Percentiles rank a stretch among this genome's conserved stretches.
Conservation (phyloP, 2,329 filamentous ascomycete species). For the Fusarium nodosum region DNA sequence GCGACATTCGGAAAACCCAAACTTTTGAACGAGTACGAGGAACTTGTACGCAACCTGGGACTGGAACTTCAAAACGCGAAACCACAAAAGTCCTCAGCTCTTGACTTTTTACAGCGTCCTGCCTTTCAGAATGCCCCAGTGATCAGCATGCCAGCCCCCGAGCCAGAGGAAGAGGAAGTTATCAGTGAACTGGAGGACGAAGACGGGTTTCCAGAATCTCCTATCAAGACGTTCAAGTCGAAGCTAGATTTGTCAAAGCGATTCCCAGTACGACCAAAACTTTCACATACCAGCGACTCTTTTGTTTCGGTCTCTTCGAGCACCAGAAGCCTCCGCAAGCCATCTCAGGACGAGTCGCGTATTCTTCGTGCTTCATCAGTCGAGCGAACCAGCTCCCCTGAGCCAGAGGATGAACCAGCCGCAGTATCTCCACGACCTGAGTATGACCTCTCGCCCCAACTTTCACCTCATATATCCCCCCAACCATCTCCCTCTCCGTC, state of each 20-base stretch:
- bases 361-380: conserved; percentile 40
- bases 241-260: conserved; percentile 37
- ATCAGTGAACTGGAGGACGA: conserved; percentile 68
- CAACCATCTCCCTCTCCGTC: conserved; percentile 13
- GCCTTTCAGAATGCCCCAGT: neutral
- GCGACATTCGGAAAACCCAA: conserved; percentile 36
- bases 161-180: conserved; percentile 52
- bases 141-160: conserved; percentile 12
- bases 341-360: conserved; percentile 39
- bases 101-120: conserved; percentile 45
- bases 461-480: conserved; percentile 21
- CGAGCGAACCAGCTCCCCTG: conserved; percentile 38
- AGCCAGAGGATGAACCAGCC: conserved; percentile 39
- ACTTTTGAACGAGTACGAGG: conserved; percentile 60
- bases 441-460: conserved; percentile 23
- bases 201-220: conserved; percentile 36
- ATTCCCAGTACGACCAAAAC: conserved; percentile 49
- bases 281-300: conserved; percentile 45
- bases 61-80: conserved; percentile 56
- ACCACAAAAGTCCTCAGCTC: conserved; percentile 29
- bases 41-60: conserved; percentile 59
- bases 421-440: conserved; percentile 30
- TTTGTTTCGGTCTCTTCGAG: conserved; percentile 41
- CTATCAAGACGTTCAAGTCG: conserved; percentile 47
- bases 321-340: conserved; percentile 38